Evolutionary conservation across 306 rosid species (phyloP).

Genomic region (Cyamopsis tetragonoloba): DNA sequence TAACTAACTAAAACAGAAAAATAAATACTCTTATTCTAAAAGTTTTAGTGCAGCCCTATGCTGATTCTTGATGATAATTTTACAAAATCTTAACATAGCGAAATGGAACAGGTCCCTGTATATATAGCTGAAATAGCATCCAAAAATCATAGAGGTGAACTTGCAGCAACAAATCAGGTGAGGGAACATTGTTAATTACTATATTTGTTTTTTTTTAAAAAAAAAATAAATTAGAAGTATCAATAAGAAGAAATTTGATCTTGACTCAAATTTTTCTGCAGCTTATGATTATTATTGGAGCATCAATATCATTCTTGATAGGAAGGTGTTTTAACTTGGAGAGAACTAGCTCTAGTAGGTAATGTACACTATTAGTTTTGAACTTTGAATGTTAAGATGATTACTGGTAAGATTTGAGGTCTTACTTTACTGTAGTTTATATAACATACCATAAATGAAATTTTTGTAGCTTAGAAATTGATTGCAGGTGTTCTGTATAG

Average conservation of each 20-base stretch:
- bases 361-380: constrained; percentile 44
- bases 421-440: too few species aligned
- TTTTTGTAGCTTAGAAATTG: background rate
- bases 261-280: constrained; percentile 26
- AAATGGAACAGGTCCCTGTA: constrained; percentile 51
- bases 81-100: constrained; percentile 4
- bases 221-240: too few species aligned
- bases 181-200: too few species aligned
- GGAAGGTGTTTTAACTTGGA: too few species aligned
- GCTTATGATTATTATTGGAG: constrained; percentile 65
- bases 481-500: constrained; percentile 31
- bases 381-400: constrained; percentile 94
- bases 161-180: constrained; percentile 64
- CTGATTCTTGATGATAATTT: background rate
- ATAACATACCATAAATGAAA: too few species aligned
- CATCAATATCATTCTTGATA: constrained; percentile 52
- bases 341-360: constrained; percentile 50
- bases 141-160: constrained; percentile 59
- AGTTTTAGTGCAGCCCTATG: background rate
- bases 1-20: constrained; percentile 15
- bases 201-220: too few species aligned
- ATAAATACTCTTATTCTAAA: background rate
- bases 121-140: constrained; percentile 70
- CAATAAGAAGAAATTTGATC: too few species aligned
- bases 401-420: constrained; percentile 55